These are phyloP conservation scores for Penstemon barbatus DNA, from an alignment of 257 asterid genomes.

Conservation along the genomic window DNA sequence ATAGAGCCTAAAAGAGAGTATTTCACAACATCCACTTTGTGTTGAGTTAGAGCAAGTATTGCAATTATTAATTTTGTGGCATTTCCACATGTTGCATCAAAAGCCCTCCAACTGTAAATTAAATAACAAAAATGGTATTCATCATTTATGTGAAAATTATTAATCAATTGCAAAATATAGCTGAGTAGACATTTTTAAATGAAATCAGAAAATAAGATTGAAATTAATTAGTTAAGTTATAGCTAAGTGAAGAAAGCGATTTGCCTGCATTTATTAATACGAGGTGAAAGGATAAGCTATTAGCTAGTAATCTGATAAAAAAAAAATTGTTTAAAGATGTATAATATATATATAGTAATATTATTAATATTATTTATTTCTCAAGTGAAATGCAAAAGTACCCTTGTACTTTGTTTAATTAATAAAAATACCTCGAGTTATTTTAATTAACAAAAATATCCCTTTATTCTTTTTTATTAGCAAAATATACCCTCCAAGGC, in stretches of 20 bases:
- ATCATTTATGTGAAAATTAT: background rate
- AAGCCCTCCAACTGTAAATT: conserved; percentile 85
- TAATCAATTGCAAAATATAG: no score
- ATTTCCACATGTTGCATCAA: conserved; percentile 95
- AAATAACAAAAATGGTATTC: background rate
- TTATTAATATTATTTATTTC: no score
- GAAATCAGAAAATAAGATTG: background rate
- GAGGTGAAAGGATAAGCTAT: background rate
- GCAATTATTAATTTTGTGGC: conserved; percentile 90
- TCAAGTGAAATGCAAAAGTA: no score
- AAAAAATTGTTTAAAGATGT: no score
- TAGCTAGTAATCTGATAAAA: background rate
- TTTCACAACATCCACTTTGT: conserved; percentile 79
- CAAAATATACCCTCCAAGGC: no score
- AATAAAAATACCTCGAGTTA: no score
- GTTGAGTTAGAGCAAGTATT: conserved; percentile 53
- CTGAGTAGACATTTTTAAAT: background rate
- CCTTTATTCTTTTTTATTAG: no score
- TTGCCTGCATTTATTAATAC: conserved; percentile 61
- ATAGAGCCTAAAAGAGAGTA: conserved; percentile 85
- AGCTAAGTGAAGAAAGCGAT: conserved; percentile 86
- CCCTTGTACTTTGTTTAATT: no score
- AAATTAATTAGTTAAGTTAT: conserved; percentile 48
- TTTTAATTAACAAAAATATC: no score
- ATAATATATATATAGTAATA: background rate